These are phyloP conservation scores for Miamiensis avidus DNA, from an alignment of 169 alveolate genomes.

Conservation along the genomic window DNA sequence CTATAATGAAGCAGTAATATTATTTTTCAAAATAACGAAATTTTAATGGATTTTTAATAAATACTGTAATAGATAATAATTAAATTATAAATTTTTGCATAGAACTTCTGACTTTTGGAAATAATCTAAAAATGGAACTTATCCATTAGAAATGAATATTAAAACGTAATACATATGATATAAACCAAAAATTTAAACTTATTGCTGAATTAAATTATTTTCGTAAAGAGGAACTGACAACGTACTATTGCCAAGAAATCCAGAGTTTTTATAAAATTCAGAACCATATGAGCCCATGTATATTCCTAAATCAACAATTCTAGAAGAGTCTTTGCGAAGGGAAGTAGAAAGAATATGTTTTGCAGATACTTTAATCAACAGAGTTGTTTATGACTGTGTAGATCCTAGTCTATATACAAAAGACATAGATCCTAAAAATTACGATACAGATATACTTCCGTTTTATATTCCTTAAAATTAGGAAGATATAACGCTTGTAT, in stretches of 20 bases:
- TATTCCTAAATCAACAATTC: conserved; percentile 41
- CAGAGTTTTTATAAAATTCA: conserved; percentile 46
- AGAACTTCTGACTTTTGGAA: neutral
- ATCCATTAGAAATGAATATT: neutral
- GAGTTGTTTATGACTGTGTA: conserved; percentile 69
- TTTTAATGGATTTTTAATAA: too few relatives aligned
- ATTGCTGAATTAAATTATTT: too few relatives aligned
- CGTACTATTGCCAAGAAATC: conserved; percentile 35
- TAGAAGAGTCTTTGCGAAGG: conserved; percentile 64
- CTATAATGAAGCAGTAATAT: neutral
- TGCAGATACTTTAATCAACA: conserved; percentile 68
- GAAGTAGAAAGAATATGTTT: conserved; percentile 79
- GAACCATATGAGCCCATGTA: conserved; percentile 64
- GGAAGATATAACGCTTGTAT: conserved; percentile 84
- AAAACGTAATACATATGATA: too few relatives aligned
- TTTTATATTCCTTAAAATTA: conserved; percentile 69
- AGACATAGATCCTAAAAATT: conserved; percentile 34
- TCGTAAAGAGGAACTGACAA: conserved; percentile 36
- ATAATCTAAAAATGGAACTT: neutral
- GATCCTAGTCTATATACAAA: conserved; percentile 63
- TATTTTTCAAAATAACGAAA: too few relatives aligned
- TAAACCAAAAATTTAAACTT: too few relatives aligned
- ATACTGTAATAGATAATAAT: too few relatives aligned
- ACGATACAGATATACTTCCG: conserved; percentile 58
- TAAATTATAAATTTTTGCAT: too few relatives aligned